These are phyloP conservation scores for Vitis cinerea DNA, from an alignment of 164 flowering plant species.

Conservation along the genomic window DNA sequence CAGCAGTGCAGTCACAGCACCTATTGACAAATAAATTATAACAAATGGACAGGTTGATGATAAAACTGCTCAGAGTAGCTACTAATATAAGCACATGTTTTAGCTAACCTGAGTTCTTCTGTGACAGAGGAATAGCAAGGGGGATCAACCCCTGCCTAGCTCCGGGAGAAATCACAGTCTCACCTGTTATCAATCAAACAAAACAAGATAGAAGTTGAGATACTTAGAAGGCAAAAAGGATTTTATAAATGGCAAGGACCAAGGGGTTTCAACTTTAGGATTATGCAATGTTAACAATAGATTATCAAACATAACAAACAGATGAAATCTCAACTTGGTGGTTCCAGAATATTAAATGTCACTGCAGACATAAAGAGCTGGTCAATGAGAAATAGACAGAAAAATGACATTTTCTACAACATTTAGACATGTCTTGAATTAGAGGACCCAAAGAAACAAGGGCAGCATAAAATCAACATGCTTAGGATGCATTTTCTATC, in stretches of 20 bases:
- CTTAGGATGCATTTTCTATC: no score
- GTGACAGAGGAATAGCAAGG: slow-evolving; percentile 70
- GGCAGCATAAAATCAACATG: no score
- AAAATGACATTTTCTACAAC: no score
- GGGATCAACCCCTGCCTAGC: slow-evolving; percentile 70
- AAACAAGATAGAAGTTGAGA: background rate
- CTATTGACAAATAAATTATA: slow-evolving; percentile 25
- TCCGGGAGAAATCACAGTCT: slow-evolving; percentile 66
- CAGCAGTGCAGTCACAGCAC: slow-evolving; percentile 70
- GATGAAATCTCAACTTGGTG: no score
- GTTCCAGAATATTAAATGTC: no score
- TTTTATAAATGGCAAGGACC: background rate
- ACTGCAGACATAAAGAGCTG: no score
- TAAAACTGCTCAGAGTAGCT: slow-evolving; percentile 2
- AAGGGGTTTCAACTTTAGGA: no score
- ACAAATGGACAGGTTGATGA: background rate
- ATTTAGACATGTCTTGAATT: no score
- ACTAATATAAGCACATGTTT: slow-evolving; percentile 15
- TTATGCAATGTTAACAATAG: no score
- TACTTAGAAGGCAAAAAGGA: background rate
- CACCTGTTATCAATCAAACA: slow-evolving; percentile 46
- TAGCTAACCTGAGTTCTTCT: slow-evolving; percentile 56
- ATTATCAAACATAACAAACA: no score
- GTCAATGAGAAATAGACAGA: no score
- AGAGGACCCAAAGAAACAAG: no score